Evolutionary conservation across 2,329 filamentous ascomycete species (phyloP), one percentile per base, ranked within the genome.

Genomic region (Ascosphaera acerosa): DNA sequence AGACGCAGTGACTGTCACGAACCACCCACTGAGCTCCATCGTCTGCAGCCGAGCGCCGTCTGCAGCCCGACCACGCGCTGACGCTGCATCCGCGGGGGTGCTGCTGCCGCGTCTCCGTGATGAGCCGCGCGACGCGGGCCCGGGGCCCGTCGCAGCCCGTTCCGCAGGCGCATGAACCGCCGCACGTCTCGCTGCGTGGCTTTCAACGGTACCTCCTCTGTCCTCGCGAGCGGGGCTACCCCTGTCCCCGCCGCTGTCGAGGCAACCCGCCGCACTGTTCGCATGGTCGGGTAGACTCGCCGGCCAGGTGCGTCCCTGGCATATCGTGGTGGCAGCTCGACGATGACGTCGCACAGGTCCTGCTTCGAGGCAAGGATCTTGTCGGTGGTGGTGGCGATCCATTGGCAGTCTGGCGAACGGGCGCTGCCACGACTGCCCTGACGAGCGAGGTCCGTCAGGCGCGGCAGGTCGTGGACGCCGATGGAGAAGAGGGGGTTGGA

Each of bases 321-420:
- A 41, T 72, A 58, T 4, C 62, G 49, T 1, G 69, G 62, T 1
- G 81, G 78, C 44, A 94, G 64, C 33, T 77, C 78, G 36, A 94
- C 72, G 23, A 92, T 64, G 42, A 92, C 62, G 47, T 97, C 87
- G 60, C 81, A 94, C 2, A 97, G 64, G 2, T 75, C 66, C 31
- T 71, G 66, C 54, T 94, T 94, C 51, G 78, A 75, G 29, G 69
- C 70, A 10, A 97, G 62, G 35, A 97, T 87, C 44, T 76, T 84
- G 53, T 97, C 87, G 2, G 84, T 94, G 3, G 84, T 92, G 50
- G 82, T 92, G 9, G 84, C 87, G 35, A 91, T 72, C 81, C 82
- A 97, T 23, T 81, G 76, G 15, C 53, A 47, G 26, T 66, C 61
- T 44, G 29, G 38, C 7, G 20, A 42, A 29, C 36, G 31, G 34